Evolutionary conservation across 75 land plant species (phyloP).

Genomic region (Sequoia sempervirens): DNA sequence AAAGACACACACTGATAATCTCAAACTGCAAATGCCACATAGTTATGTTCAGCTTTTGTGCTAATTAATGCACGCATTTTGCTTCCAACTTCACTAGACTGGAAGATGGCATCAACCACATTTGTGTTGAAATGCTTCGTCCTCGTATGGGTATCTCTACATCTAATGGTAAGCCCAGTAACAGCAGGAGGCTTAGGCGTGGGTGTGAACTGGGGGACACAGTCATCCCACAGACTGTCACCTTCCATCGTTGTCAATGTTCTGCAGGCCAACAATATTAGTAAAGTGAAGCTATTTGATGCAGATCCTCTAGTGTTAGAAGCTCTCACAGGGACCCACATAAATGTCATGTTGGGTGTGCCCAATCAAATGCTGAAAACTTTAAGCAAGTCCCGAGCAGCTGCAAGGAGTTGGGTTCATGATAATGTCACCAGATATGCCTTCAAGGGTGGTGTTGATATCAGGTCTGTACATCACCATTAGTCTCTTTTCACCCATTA

Average conservation of each 20-base stretch:
- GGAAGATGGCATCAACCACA: background rate
- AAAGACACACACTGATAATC: background rate
- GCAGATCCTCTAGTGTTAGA: constrained; percentile 63
- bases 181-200: constrained; percentile 14
- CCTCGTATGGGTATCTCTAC: background rate
- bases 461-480: background rate
- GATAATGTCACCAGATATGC: constrained; percentile 71
- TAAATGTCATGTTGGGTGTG: constrained; percentile 58
- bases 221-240: constrained; percentile 52
- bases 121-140: background rate
- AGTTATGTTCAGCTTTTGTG: background rate
- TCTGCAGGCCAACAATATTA: constrained; percentile 56
- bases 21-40: background rate
- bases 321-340: constrained; percentile 59
- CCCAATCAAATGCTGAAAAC: constrained; percentile 50
- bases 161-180: background rate
- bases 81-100: background rate
- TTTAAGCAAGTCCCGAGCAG: constrained; percentile 41
- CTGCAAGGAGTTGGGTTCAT: constrained; percentile 74
- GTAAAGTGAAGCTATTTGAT: constrained; percentile 70
- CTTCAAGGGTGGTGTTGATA: constrained; percentile 17
- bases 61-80: background rate
- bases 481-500: background rate
- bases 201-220: constrained; percentile 73
- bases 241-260: constrained; percentile 51